Percentiles rank a stretch among this genome's conserved stretches.
phyloP scores from a whole-genome alignment of 2,329 filamentous ascomycete genomes.

The Bisporella sp. region DNA sequence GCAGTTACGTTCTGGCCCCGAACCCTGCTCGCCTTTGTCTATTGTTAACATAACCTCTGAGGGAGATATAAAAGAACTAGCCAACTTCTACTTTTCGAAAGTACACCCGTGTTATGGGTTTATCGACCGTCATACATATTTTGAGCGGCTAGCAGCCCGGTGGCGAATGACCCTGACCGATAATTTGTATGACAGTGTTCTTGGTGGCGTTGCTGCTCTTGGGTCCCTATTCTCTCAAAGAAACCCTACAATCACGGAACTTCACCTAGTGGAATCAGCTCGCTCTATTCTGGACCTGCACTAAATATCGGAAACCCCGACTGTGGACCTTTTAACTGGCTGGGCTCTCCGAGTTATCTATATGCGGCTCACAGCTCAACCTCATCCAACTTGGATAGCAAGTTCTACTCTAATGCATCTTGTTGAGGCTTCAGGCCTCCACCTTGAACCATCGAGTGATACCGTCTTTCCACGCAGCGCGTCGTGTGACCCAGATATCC shows the following conservation, averaged over 20 bases:
- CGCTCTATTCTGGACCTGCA: neutral
- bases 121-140: slow-evolving; percentile 9
- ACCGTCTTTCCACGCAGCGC: neutral
- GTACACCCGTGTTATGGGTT: slow-evolving; percentile 16
- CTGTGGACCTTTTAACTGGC: slow-evolving; percentile 15
- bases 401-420: slow-evolving; percentile 19
- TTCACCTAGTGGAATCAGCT: slow-evolving; percentile 12
- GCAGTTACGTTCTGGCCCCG: neutral
- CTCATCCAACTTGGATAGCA: slow-evolving; percentile 19
- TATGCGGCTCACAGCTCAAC: slow-evolving; percentile 14
- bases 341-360: slow-evolving; percentile 18
- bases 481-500: neutral
- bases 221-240: slow-evolving; percentile 26
- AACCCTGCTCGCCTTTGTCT: neutral
- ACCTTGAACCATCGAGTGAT: slow-evolving; percentile 8
- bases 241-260: slow-evolving; percentile 19
- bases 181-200: slow-evolving; percentile 27
- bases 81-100: neutral
- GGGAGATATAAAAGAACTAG: neutral
- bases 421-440: slow-evolving; percentile 19
- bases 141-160: neutral
- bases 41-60: neutral
- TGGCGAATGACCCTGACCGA: slow-evolving; percentile 2
- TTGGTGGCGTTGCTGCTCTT: slow-evolving; percentile 26
- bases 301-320: slow-evolving; percentile 2